Evolutionary conservation across 1,284 basidiomycete genomes (phyloP), one percentile per base, ranked within the genome.

Genomic region (Mixia osmundae): DNA sequence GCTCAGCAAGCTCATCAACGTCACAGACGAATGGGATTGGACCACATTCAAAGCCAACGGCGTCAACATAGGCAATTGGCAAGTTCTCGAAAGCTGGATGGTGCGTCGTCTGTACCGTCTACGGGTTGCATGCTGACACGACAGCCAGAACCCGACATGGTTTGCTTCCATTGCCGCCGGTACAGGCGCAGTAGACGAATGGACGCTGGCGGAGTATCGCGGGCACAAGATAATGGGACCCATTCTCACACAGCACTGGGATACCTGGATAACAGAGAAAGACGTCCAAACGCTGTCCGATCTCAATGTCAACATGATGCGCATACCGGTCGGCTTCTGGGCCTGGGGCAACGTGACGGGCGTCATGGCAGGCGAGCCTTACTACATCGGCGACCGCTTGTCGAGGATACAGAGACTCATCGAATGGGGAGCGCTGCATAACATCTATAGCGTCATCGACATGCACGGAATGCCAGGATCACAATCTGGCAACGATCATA

Each of bases 321-420:
- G 76, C 15, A 61, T 78, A 46, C 75, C 75, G 1, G 63, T 78
- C 18, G 75, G 76, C 0, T 79, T 71, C 50, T 79, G 76, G 76
- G 70, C 78, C 30, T n/a, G n/a, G n/a, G n/a, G n/a, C n/a, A 57
- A 78, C 11, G 76, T 78, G 51, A 60, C 58, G 5, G 57, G 78
- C 5, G 75, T 78, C 0, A 51, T 76, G 3, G 49, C 51, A 1
- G 61, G 55, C 2, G 76, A 78, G 48, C 64, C 61, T 30, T 78
- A 65, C 48, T 69, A 74, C 11, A 61, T 77, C 26, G 40, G 50
- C 6, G 63, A 70, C 39, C n/a, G n/a, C n/a, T n/a, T n/a, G n/a
- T n/a, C n/a, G n/a, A n/a, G n/a, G n/a, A 60, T 78, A 23, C 63
- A 63, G 49, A 61, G 67, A 30, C 74, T 72, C 10, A 53, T 76